Conservation (phyloP, 495 filamentous ascomycete species). For the Neurospora tetraspora region DNA sequence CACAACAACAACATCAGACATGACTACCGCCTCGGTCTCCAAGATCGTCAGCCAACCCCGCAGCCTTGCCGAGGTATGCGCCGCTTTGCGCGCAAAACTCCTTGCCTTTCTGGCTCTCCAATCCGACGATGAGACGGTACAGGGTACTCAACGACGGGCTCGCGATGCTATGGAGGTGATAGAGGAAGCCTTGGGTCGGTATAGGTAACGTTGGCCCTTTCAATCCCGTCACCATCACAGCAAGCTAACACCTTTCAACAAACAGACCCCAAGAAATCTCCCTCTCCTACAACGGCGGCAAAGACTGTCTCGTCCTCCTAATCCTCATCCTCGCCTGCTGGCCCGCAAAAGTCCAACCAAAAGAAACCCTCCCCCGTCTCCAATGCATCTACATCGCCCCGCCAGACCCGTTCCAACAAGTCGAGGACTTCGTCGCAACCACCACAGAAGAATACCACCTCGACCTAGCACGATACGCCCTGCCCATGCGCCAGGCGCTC, state of each 20-base stretch:
- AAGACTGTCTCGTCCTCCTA: slow-evolving; percentile 94
- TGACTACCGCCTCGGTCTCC: not conserved
- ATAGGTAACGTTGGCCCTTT: slow-evolving; percentile 41
- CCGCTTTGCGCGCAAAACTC: slow-evolving; percentile 50
- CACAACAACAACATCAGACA: not conserved
- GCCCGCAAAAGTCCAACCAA: slow-evolving; percentile 18
- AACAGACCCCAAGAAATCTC: slow-evolving; percentile 70
- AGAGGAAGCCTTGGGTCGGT: slow-evolving; percentile 56
- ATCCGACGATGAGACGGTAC: slow-evolving; percentile 46
- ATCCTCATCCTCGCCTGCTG: slow-evolving; percentile 74
- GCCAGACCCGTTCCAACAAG: slow-evolving; percentile 66
- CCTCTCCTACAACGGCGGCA: slow-evolving; percentile 94
- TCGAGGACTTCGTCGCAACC: slow-evolving; percentile 69
- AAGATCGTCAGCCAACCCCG: slow-evolving; percentile 1
- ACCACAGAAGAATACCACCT: slow-evolving; percentile 62
- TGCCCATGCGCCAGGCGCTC: slow-evolving; percentile 72
- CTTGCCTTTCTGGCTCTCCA: slow-evolving; percentile 54
- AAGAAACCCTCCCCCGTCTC: slow-evolving; percentile 25
- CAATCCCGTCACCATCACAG: not conserved
- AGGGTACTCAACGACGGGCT: slow-evolving; percentile 62
- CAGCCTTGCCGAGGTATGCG: slow-evolving; percentile 19
- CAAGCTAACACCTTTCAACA: no score
- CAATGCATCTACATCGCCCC: slow-evolving; percentile 85
- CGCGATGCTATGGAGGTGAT: slow-evolving; percentile 61
- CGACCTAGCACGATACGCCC: slow-evolving; percentile 63